Conservation (phyloP, 1,284 basidiomycete genomes). For the Inonotus obliquus region DNA sequence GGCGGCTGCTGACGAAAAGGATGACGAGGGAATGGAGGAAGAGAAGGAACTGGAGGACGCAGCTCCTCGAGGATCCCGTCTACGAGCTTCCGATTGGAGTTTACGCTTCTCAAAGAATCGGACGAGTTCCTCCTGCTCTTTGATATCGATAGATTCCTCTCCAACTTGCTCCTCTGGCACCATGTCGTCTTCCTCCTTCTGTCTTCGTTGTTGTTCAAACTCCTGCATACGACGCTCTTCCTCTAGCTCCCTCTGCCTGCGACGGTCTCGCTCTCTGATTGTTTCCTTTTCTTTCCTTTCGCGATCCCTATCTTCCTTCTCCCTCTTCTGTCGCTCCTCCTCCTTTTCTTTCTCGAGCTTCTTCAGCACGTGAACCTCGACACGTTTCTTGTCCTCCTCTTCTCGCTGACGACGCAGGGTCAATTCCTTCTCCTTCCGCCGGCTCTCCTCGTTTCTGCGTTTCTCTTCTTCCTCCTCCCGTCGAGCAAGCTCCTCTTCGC, state of each 20-base stretch:
- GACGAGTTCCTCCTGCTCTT: constrained; percentile 24
- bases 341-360: background rate
- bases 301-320: constrained; percentile 3
- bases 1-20: constrained; percentile 11
- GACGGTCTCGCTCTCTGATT: constrained; percentile 3
- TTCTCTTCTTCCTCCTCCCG: constrained; percentile 12
- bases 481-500: constrained; percentile 14
- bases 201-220: background rate
- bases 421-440: constrained; percentile 5
- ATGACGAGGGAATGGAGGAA: constrained; percentile 17
- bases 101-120: constrained; percentile 24
- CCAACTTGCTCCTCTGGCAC: constrained; percentile 5
- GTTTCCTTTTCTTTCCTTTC: constrained; percentile 17
- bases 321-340: background rate
- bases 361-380: constrained; percentile 1
- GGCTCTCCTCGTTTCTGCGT: background rate
- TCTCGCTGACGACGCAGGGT: constrained; percentile 1
- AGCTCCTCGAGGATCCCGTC: constrained; percentile 19
- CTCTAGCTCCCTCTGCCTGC: background rate
- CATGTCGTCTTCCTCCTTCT: no score
- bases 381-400: constrained; percentile 4
- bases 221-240: background rate
- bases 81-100: constrained; percentile 29
- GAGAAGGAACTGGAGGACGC: constrained; percentile 23
- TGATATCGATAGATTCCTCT: background rate